phyloP scores from a whole-genome alignment of 2,329 filamentous ascomycete species.

The Alternaria triticimaculans region DNA sequence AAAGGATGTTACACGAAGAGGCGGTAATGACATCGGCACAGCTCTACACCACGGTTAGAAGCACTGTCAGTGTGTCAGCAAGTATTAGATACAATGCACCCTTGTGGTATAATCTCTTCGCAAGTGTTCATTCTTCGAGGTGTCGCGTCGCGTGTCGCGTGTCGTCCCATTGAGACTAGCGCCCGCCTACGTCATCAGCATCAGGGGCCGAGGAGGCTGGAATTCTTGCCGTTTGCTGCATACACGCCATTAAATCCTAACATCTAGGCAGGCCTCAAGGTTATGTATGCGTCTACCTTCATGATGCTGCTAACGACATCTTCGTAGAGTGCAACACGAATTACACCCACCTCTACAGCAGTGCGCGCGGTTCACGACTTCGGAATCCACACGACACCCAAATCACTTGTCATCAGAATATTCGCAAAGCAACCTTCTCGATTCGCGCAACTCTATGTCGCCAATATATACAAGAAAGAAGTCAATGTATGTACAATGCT shows the following conservation, averaged over 20 bases:
- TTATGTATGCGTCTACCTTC: background rate
- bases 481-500: slow-evolving; percentile 9
- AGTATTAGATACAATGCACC: background rate
- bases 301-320: background rate
- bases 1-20: background rate
- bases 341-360: background rate
- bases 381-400: background rate
- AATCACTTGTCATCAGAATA: background rate
- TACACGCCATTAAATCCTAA: background rate
- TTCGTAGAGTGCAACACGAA: background rate
- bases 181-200: background rate
- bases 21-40: background rate
- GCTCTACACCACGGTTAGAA: background rate
- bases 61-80: background rate
- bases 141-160: background rate
- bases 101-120: background rate
- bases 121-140: no score
- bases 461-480: slow-evolving; percentile 22
- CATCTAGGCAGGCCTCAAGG: background rate
- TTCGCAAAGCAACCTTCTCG: background rate
- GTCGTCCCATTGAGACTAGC: background rate
- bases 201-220: background rate
- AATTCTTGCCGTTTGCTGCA: background rate
- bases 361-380: background rate
- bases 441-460: background rate